Percentiles rank a stretch among this genome's conserved stretches.
Evolutionary conservation across 805 yeast species (phyloP).

Genomic region (Pichia scutulata): DNA sequence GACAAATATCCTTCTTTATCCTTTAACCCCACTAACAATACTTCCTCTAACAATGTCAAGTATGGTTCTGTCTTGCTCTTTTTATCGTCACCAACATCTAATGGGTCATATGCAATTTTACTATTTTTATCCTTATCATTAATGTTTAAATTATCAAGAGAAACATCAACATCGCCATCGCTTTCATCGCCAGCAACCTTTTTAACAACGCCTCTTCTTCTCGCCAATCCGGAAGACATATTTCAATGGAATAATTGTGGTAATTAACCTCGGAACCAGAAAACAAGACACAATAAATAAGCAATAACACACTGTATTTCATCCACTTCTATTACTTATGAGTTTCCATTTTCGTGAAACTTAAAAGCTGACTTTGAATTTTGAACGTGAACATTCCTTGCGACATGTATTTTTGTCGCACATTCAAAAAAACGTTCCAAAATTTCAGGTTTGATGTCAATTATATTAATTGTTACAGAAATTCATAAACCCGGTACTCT

Average conservation of each 20-base stretch:
- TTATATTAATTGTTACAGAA: too few relatives aligned
- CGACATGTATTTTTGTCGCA: neutral
- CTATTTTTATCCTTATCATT: slow-evolving; percentile 18
- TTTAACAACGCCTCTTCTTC: neutral
- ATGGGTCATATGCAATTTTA: slow-evolving; percentile 77
- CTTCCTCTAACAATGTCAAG: slow-evolving; percentile 94
- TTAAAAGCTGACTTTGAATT: too few relatives aligned
- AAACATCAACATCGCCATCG: neutral
- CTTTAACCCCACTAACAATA: slow-evolving; percentile 82
- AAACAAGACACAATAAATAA: neutral
- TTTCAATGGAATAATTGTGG: neutral
- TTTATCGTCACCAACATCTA: slow-evolving; percentile 42
- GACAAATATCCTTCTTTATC: slow-evolving; percentile 95
- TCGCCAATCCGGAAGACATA: neutral
- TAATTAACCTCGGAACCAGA: neutral
- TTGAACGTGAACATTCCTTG: neutral
- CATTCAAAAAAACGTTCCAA: too few relatives aligned
- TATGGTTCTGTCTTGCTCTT: slow-evolving; percentile 47
- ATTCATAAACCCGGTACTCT: neutral
- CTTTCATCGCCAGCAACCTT: neutral
- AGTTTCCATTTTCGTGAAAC: neutral
- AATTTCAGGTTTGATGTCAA: too few relatives aligned
- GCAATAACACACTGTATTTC: neutral
- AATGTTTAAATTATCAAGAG: neutral
- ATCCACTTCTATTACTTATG: neutral